Base-by-base conservation (phyloP, 768 basidiomycete genomes). In the Pisolithus microcarpus region DNA sequence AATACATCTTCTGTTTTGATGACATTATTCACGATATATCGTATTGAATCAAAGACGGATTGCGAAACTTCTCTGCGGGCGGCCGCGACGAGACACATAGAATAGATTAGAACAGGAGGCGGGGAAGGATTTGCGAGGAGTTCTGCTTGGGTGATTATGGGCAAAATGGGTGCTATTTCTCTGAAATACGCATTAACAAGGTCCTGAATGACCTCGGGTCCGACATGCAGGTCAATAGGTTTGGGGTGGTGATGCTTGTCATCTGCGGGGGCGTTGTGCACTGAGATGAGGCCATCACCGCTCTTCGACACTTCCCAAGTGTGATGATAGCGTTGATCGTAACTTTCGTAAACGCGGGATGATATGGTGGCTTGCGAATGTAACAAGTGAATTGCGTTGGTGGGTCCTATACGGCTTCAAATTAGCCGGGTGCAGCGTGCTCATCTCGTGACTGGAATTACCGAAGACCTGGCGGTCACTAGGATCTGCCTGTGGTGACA, bases 101-200 rank as follows among this genome's bases (percentile, higher is more conserved):
- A 85, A 67, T 97, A 97, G 19, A 98, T 77, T 51, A 98, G 69
- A 21, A 99, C 75, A 4, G 87, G 83, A 3, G 91, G 80, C 0
- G 85, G 87, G 13, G 81, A 82, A 19, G 80, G 76, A 46, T 66
- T 80, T 36, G 84, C 77, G 54, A 96, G 72, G 62, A 99, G 97
- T 64, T 99, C 95, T 23, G 80, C 77, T 62, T 87, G 81, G 16
- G 90, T 89, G 52, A 98, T 80, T 57, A 99, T 75, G 10, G 96
- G 95, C 51, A 97, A 79, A 38, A 90, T 73, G n/a, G 89, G 90
- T 2, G 89, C 82, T 43, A 94, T 76, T n/a, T 93, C 84, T 19
- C 77, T 75, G 70, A 96, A 99, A 71, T 94, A 96, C 19, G 84
- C 81, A 67, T 98, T 98, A 61, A 96, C 75, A 42, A 97, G 81